Conservation (phyloP, 164 flowering plant genomes). For the Macadamia integrifolia region DNA sequence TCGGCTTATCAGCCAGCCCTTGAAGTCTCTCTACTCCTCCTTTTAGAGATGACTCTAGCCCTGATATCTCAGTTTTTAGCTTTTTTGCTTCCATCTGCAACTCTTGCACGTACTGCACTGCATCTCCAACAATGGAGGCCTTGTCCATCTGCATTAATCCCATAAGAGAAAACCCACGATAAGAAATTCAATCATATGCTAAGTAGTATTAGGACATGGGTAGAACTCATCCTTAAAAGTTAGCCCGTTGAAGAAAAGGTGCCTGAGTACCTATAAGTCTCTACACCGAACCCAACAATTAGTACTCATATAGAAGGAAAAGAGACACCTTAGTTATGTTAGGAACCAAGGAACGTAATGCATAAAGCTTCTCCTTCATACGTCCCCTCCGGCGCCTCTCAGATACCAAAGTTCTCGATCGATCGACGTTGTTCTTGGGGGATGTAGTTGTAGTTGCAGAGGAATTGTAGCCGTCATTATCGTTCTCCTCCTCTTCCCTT, state of each 20-base stretch:
- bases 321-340: constrained; percentile 72
- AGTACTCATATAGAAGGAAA: too few species aligned
- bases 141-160: constrained; percentile 72
- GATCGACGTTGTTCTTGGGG: constrained; percentile 32
- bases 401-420: constrained; percentile 56
- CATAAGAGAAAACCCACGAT: not conserved
- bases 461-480: constrained; percentile 34
- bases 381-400: constrained; percentile 72
- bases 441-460: constrained; percentile 31
- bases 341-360: constrained; percentile 78
- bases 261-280: too few species aligned
- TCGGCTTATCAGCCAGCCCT: constrained; percentile 11
- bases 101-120: constrained; percentile 57
- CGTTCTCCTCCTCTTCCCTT: constrained; percentile 9
- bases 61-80: constrained; percentile 54
- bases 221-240: too few species aligned
- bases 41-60: constrained; percentile 45
- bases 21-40: constrained; percentile 14
- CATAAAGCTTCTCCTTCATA: constrained; percentile 87
- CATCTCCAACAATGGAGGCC: constrained; percentile 92
- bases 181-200: too few species aligned
- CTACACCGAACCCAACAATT: too few species aligned
- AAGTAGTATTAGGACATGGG: not conserved
- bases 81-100: constrained; percentile 63
- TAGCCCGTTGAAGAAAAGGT: too few species aligned